These are phyloP conservation scores for Puya raimondii DNA, from an alignment of 176 grass and related monocot species.

Conservation along the genomic window DNA sequence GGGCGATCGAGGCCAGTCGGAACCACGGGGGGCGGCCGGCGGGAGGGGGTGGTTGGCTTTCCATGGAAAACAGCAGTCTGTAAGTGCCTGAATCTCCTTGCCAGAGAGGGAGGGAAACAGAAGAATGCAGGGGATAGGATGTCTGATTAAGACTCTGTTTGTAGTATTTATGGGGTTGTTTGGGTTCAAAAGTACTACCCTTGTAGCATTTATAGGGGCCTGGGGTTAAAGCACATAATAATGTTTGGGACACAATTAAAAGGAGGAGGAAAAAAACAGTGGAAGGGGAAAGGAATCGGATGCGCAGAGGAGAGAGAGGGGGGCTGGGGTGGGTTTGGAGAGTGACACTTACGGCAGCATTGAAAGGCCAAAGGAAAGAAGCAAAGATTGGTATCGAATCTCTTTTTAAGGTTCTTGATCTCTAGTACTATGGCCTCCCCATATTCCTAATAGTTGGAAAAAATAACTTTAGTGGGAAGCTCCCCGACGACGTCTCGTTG, in stretches of 20 bases:
- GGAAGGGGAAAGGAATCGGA: too few species aligned
- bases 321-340: constrained; percentile 1
- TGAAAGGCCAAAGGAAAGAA: background rate
- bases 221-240: background rate
- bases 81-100: too few species aligned
- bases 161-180: constrained; percentile 9
- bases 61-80: constrained; percentile 10
- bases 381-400: constrained; percentile 34
- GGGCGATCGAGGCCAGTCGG: constrained; percentile 25
- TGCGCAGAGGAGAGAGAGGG: too few species aligned
- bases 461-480: too few species aligned
- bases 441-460: too few species aligned
- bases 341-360: constrained; percentile 8
- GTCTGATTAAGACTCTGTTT: background rate
- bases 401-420: background rate
- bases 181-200: constrained; percentile 1
- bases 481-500: too few species aligned
- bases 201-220: constrained; percentile 3
- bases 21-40: constrained; percentile 19
- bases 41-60: constrained; percentile 20
- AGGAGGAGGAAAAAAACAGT: too few species aligned
- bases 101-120: too few species aligned
- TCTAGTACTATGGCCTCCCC: too few species aligned
- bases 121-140: background rate
- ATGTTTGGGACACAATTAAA: too few species aligned